Percentiles rank a stretch among this genome's conserved stretches.
phyloP scores from a whole-genome alignment of 495 filamentous ascomycete species.

The Penicillium taxi region DNA sequence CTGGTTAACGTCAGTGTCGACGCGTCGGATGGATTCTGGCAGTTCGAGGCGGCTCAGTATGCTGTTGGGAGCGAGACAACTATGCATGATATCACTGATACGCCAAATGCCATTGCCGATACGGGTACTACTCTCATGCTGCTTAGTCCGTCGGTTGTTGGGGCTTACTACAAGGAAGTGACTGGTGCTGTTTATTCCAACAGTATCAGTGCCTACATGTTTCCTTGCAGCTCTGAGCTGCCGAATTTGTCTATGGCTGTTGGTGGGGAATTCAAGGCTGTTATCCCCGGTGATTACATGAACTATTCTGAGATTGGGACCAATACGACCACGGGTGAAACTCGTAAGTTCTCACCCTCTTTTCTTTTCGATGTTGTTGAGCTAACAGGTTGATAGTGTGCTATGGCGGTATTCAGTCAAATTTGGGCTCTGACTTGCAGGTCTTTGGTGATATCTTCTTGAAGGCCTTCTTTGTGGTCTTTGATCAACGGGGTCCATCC shows the following conservation, averaged over 20 bases:
- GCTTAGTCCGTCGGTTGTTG: conserved; percentile 51
- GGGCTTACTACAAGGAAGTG: conserved; percentile 57
- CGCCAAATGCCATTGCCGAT: conserved; percentile 53
- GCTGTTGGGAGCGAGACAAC: conserved; percentile 39
- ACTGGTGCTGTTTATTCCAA: conserved; percentile 42
- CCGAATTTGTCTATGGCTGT: conserved; percentile 63
- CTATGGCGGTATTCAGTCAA: conserved; percentile 65
- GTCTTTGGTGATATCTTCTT: conserved; percentile 78
- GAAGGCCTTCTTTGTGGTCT: conserved; percentile 71
- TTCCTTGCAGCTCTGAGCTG: conserved; percentile 52
- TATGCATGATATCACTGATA: conserved; percentile 21
- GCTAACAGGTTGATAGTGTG: conserved; percentile 43
- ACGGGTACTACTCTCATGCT: conserved; percentile 69
- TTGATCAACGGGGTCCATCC: conserved; percentile 50
- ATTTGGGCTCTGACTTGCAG: conserved; percentile 47
- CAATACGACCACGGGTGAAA: conserved; percentile 32
- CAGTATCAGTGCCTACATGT: conserved; percentile 52
- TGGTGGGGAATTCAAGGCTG: conserved; percentile 51
- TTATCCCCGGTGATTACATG: conserved; percentile 57
- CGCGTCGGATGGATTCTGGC: conserved; percentile 63
- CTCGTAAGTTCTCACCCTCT: conserved; percentile 21
- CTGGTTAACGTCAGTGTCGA: conserved; percentile 60
- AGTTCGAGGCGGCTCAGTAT: conserved; percentile 54
- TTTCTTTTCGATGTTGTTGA: conserved; percentile 29
- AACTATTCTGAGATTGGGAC: conserved; percentile 53